Evolutionary conservation across 306 rosid genomes (phyloP).

Genomic region (Prunus mira): DNA sequence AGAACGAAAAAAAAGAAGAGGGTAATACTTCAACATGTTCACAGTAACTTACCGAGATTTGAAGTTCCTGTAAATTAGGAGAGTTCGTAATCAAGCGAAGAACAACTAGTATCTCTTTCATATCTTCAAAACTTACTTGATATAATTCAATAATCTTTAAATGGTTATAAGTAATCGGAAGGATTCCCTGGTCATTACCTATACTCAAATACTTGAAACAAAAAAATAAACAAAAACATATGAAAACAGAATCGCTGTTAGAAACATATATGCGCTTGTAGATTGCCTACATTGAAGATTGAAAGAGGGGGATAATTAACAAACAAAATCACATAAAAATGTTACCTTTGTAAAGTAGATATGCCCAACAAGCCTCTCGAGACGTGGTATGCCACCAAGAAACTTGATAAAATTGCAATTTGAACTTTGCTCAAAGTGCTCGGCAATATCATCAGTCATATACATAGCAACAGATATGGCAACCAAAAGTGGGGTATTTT

Average conservation of each 20-base stretch:
- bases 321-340: constrained; percentile 10
- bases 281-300: constrained; percentile 4
- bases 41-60: constrained; percentile 66
- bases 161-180: constrained; percentile 46
- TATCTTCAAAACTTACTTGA: constrained; percentile 95
- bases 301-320: background rate
- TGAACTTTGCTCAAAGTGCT: constrained; percentile 56
- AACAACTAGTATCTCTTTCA: constrained; percentile 79
- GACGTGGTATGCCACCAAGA: constrained; percentile 82
- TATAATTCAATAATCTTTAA: constrained; percentile 66
- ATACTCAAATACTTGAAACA: constrained; percentile 78
- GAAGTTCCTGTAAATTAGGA: constrained; percentile 80
- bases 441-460: constrained; percentile 66
- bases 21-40: background rate
- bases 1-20: background rate
- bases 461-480: constrained; percentile 62
- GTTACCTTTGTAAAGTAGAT: constrained; percentile 90
- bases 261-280: constrained; percentile 6
- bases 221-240: constrained; percentile 11
- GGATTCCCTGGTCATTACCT: constrained; percentile 50
- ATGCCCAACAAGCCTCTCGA: constrained; percentile 74
- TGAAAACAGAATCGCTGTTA: background rate
- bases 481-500: constrained; percentile 66
- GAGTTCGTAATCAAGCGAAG: constrained; percentile 77
- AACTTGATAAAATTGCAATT: constrained; percentile 69